Conservation (phyloP, 805 yeast species). For the Saccharomycopsis malanga region DNA sequence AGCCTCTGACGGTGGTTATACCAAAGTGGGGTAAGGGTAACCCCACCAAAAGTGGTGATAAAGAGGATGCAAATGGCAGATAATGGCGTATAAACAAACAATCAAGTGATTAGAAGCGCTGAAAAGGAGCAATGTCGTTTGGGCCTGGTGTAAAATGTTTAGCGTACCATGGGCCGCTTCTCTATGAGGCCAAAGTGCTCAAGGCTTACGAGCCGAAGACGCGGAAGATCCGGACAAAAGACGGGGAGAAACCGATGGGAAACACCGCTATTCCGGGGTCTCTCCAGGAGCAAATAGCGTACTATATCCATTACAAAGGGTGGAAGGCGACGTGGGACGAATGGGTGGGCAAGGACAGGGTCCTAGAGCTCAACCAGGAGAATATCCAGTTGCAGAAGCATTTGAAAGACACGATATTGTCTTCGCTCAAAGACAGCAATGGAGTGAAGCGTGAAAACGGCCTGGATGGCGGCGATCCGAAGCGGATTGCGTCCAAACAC, state of each 20-base stretch:
- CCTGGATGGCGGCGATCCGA: not conserved
- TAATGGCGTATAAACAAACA: not conserved
- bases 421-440: constrained; percentile 23
- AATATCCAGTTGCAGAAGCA: constrained; percentile 58
- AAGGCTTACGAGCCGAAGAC: constrained; percentile 53
- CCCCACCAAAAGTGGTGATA: too few relatives aligned
- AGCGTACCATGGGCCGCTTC: constrained; percentile 86
- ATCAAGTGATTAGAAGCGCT: not conserved
- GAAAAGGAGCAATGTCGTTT: constrained; percentile 9
- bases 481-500: not conserved
- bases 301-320: constrained; percentile 83
- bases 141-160: constrained; percentile 39
- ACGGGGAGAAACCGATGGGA: constrained; percentile 32
- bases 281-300: constrained; percentile 30
- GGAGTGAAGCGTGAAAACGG: constrained; percentile 17
- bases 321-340: constrained; percentile 98
- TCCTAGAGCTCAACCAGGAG: constrained; percentile 62
- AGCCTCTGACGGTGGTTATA: too few relatives aligned
- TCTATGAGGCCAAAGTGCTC: constrained; percentile 80
- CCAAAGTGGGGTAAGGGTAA: too few relatives aligned
- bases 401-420: constrained; percentile 43
- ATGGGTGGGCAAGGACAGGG: constrained; percentile 73
- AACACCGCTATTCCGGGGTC: constrained; percentile 14
- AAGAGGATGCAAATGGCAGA: too few relatives aligned
- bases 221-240: constrained; percentile 34